phyloP scores from a whole-genome alignment of 1,139 yeast species.

The Hyphopichia khmerensis region DNA sequence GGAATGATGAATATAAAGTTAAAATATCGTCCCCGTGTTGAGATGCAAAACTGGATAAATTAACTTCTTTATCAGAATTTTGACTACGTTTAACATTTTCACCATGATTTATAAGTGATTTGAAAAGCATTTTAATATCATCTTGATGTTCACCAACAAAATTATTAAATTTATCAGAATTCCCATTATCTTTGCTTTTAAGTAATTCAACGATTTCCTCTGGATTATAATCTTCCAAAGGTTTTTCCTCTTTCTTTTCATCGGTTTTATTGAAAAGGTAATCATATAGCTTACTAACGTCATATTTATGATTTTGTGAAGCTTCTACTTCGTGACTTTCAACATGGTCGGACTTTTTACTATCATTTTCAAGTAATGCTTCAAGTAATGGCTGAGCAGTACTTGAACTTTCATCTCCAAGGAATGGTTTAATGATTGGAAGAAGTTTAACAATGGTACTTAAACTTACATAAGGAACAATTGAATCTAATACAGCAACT shows the following conservation, averaged over 20 bases:
- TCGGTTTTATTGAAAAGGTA: neutral
- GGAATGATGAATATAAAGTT: neutral
- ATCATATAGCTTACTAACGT: neutral
- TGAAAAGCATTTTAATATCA: slow-evolving; percentile 2
- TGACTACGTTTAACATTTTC: neutral
- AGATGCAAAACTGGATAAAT: slow-evolving; percentile 1
- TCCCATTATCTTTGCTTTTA: neutral
- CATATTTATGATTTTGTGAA: neutral
- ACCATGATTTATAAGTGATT: neutral
- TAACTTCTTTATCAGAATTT: neutral
- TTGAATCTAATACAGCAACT: neutral
- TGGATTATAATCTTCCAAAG: neutral
- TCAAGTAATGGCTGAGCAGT: slow-evolving; percentile 1
- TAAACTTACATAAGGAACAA: slow-evolving; percentile 1
- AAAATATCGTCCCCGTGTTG: slow-evolving; percentile 1
- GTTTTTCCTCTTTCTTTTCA: neutral
- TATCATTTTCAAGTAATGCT: neutral
- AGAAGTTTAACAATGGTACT: slow-evolving; percentile 2
- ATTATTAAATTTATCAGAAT: neutral
- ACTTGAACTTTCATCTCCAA: neutral
- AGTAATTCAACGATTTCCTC: neutral
- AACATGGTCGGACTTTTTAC: neutral
- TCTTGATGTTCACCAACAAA: slow-evolving; percentile 1
- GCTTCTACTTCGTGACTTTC: neutral
- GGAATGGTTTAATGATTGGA: slow-evolving; percentile 1